These are phyloP conservation scores for Rhodotorula sp. DNA, from an alignment of 1,284 basidiomycete species.

Conservation along the genomic window DNA sequence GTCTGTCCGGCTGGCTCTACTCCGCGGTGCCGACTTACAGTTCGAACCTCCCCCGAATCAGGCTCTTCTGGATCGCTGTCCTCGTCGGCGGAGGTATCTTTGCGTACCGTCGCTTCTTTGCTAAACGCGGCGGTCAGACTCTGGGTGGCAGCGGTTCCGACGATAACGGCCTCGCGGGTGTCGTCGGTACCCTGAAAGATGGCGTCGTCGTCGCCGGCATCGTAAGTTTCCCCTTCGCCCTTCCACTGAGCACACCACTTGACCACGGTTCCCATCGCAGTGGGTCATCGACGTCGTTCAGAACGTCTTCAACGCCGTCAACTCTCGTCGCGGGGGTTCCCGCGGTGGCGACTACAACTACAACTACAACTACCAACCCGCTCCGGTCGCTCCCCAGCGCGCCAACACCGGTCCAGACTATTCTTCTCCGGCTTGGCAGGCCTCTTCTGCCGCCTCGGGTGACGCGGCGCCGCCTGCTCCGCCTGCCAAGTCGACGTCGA, in stretches of 20 bases:
- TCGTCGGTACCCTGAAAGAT: constrained; percentile 68
- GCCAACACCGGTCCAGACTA: constrained; percentile 9
- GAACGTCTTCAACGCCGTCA: constrained; percentile 11
- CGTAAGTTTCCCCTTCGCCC: constrained; percentile 9
- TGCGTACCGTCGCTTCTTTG: constrained; percentile 66
- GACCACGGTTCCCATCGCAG: constrained; percentile 2
- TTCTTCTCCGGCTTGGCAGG: constrained; percentile 21
- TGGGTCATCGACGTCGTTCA: constrained; percentile 29
- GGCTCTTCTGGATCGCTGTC: constrained; percentile 59
- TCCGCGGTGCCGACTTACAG: constrained; percentile 2
- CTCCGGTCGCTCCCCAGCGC: background rate
- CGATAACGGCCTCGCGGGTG: constrained; percentile 61
- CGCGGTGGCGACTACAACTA: constrained; percentile 11
- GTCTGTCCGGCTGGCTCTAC: background rate
- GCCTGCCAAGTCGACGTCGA: background rate
- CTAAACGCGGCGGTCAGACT: constrained; percentile 61
- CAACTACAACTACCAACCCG: constrained; percentile 19
- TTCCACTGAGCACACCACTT: background rate
- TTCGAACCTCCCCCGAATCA: constrained; percentile 42
- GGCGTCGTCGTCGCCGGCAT: constrained; percentile 59
- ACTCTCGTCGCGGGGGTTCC: constrained; percentile 7
- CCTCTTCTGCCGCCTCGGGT: background rate
- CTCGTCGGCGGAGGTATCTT: constrained; percentile 62
- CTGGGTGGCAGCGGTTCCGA: constrained; percentile 56
- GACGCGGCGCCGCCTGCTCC: constrained; percentile 8